phyloP scores from a whole-genome alignment of 2,329 filamentous ascomycete species.

The Sporothrix mexicana region DNA sequence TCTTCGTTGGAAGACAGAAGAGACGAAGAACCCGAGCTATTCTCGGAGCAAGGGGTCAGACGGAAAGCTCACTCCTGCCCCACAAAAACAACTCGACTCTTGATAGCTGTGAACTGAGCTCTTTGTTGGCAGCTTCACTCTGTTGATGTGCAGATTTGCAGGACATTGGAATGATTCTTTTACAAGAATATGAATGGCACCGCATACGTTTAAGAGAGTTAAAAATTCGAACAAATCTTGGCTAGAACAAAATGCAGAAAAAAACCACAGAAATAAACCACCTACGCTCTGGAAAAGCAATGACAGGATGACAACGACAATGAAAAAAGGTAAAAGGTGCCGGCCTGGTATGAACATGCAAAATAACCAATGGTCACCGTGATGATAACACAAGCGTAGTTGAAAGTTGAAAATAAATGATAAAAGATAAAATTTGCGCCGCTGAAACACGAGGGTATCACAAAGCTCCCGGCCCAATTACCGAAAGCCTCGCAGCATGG shows the following conservation, averaged over 20 bases:
- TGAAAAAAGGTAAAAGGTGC: neutral
- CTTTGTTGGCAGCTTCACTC: neutral
- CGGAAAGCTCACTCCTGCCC: neutral
- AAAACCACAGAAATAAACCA: neutral
- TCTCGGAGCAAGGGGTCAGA: neutral
- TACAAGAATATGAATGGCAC: neutral
- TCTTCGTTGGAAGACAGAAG: too few relatives aligned
- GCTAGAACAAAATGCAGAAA: neutral
- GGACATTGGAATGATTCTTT: too few relatives aligned
- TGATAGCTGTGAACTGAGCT: neutral
- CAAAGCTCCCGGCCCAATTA: conserved; percentile 24
- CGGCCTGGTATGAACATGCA: neutral
- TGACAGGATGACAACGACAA: neutral
- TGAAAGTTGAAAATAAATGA: neutral
- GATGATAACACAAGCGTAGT: neutral
- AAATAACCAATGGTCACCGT: neutral
- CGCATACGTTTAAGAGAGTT: neutral
- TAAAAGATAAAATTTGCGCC: neutral
- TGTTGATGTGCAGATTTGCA: neutral
- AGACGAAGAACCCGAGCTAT: conserved; percentile 20
- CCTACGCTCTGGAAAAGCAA: neutral
- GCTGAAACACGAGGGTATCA: conserved; percentile 34
- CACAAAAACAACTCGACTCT: neutral
- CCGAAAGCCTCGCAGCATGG: conserved; percentile 12
- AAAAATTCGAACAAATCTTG: neutral